Percentiles rank a stretch among this genome's conserved stretches.
Evolutionary conservation across 129 eudicot genomes (phyloP).

Genomic region (Saposhnikovia divaricata): DNA sequence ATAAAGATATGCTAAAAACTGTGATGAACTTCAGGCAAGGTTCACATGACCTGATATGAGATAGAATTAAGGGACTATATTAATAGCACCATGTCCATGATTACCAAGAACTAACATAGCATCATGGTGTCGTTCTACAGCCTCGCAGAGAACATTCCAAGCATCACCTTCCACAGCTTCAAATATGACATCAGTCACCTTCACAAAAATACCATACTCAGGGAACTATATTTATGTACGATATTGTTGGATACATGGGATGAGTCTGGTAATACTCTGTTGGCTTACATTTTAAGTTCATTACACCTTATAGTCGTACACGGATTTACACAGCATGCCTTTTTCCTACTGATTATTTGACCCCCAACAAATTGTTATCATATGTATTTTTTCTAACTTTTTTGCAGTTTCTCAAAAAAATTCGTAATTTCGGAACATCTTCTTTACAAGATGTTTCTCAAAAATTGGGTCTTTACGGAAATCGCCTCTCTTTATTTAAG

Average conservation of each 20-base stretch:
- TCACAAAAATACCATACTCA: slow-evolving; percentile 10
- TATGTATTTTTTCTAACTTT: too few relatives aligned
- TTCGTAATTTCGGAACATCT: not conserved
- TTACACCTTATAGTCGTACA: too few relatives aligned
- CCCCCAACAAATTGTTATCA: too few relatives aligned
- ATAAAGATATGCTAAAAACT: not conserved
- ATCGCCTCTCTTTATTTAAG: too few relatives aligned
- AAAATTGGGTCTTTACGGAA: too few relatives aligned
- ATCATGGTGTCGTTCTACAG: slow-evolving; percentile 80
- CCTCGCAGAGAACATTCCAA: slow-evolving; percentile 72
- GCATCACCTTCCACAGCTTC: slow-evolving; percentile 86
- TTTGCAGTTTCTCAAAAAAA: too few relatives aligned
- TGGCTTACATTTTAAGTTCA: too few relatives aligned
- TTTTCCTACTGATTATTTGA: too few relatives aligned
- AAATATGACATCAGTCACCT: slow-evolving; percentile 50
- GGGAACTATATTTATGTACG: not conserved
- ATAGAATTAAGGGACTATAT: slow-evolving; percentile 13
- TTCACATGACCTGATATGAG: not conserved
- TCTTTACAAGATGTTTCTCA: too few relatives aligned
- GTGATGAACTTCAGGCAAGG: not conserved
- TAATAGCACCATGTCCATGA: slow-evolving; percentile 87
- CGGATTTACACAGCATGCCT: too few relatives aligned
- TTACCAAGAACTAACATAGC: slow-evolving; percentile 77
- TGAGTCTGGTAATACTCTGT: too few relatives aligned
- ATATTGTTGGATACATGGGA: too few relatives aligned